These are phyloP conservation scores for Solanum medicagineum DNA, from an alignment of 257 asterid species.

Conservation along the genomic window DNA sequence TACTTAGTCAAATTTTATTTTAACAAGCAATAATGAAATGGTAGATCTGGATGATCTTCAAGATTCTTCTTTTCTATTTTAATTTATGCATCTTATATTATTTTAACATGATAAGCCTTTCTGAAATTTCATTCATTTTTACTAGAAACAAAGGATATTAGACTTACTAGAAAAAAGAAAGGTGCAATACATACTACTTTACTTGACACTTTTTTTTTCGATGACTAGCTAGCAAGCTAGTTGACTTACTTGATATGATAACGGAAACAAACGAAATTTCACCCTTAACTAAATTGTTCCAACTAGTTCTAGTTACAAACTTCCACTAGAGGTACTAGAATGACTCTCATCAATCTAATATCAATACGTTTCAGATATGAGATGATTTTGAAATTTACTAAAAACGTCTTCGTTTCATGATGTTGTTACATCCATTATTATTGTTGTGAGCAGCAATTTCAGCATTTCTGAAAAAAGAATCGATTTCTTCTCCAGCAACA, in stretches of 20 bases:
- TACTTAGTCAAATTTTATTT: not conserved
- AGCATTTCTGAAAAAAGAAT: slow-evolving; percentile 19
- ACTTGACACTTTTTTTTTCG: not conserved
- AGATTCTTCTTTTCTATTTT: too few relatives aligned
- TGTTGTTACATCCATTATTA: not conserved
- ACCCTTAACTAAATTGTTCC: not conserved
- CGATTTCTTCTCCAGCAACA: slow-evolving; percentile 21
- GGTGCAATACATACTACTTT: not conserved
- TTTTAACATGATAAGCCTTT: too few relatives aligned
- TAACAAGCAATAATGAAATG: not conserved
- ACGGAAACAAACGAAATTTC: not conserved
- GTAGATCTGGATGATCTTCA: too few relatives aligned
- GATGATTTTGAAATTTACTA: not conserved
- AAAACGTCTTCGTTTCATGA: slow-evolving; percentile 18
- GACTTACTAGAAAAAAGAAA: not conserved
- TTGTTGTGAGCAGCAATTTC: not conserved
- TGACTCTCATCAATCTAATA: not conserved
- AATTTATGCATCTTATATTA: too few relatives aligned
- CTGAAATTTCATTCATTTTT: too few relatives aligned
- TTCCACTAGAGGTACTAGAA: not conserved
- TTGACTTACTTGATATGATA: not conserved
- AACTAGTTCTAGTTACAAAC: not conserved
- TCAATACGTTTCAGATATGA: not conserved
- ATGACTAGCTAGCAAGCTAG: not conserved
- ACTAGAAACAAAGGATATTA: too few relatives aligned